A percentile compares a stretch with the other conserved stretches of the same genome.
Conservation (phyloP, 2,329 filamentous ascomycete species). For the Ascosphaera apis region DNA sequence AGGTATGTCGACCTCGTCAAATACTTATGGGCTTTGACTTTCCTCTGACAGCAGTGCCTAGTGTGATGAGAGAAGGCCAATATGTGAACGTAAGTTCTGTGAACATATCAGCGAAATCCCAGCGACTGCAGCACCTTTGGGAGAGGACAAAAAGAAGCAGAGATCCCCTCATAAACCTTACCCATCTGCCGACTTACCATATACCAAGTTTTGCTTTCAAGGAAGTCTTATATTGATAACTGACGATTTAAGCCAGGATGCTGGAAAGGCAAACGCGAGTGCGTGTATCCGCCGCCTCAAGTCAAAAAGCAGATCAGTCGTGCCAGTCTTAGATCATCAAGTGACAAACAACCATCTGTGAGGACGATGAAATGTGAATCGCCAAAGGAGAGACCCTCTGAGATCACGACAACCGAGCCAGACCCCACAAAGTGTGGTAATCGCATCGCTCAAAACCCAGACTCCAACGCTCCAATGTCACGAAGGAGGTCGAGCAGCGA, state of each 20-base stretch:
- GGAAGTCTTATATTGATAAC: background rate
- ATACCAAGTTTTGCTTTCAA: background rate
- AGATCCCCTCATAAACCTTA: background rate
- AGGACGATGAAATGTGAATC: background rate
- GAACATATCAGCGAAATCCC: constrained; percentile 4
- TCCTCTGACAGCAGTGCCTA: constrained; percentile 15
- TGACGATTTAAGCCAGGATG: constrained; percentile 36
- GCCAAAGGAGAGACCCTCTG: background rate
- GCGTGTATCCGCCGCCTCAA: constrained; percentile 54
- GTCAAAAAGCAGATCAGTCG: constrained; percentile 22
- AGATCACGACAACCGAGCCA: background rate
- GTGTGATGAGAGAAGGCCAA: constrained; percentile 76
- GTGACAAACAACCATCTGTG: constrained; percentile 18
- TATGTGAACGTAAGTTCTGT: constrained; percentile 45
- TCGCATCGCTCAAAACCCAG: background rate
- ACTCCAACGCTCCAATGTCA: background rate
- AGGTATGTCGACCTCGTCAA: constrained; percentile 20
- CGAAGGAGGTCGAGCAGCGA: background rate
- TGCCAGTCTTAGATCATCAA: constrained; percentile 25
- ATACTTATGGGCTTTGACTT: background rate
- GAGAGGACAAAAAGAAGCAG: background rate
- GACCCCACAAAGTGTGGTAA: background rate
- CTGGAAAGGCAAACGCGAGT: constrained; percentile 75
- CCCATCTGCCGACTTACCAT: background rate
- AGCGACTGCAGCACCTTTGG: background rate